These are phyloP conservation scores for Chenopodium berlandieri DNA, from an alignment of 148 eudicot species.

Conservation along the genomic window DNA sequence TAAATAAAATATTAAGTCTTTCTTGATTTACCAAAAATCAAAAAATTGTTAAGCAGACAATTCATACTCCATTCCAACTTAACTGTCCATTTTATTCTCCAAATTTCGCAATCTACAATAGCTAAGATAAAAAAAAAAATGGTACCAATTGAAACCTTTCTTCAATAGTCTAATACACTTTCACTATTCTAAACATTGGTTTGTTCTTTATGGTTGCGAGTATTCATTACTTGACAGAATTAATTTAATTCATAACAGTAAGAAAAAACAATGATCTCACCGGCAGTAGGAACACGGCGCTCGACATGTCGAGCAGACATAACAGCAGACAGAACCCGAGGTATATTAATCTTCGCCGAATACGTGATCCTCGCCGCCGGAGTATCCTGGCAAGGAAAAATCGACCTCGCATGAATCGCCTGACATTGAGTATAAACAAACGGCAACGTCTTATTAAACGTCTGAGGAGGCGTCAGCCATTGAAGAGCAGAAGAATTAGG, in stretches of 20 bases:
- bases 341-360: constrained; percentile 64
- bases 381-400: constrained; percentile 95
- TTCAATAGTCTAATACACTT: not conserved
- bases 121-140: not conserved
- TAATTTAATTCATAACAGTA: not conserved
- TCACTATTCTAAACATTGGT: not conserved
- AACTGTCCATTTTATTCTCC: not conserved
- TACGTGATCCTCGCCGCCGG: constrained; percentile 74
- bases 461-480: constrained; percentile 84
- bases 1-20: no score
- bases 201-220: not conserved
- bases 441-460: constrained; percentile 59
- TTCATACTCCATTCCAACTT: not conserved
- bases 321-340: constrained; percentile 56
- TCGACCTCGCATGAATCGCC: constrained; percentile 77
- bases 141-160: not conserved
- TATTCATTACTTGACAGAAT: not conserved
- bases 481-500: constrained; percentile 68
- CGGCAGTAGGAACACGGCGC: constrained; percentile 53
- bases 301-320: constrained; percentile 81
- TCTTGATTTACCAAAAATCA: no score
- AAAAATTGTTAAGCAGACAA: not conserved
- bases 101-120: not conserved
- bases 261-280: constrained; percentile 15
- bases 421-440: constrained; percentile 95